Evolutionary conservation across 2,329 filamentous ascomycete species (phyloP).

Genomic region (Chaetomiaceae sp.): DNA sequence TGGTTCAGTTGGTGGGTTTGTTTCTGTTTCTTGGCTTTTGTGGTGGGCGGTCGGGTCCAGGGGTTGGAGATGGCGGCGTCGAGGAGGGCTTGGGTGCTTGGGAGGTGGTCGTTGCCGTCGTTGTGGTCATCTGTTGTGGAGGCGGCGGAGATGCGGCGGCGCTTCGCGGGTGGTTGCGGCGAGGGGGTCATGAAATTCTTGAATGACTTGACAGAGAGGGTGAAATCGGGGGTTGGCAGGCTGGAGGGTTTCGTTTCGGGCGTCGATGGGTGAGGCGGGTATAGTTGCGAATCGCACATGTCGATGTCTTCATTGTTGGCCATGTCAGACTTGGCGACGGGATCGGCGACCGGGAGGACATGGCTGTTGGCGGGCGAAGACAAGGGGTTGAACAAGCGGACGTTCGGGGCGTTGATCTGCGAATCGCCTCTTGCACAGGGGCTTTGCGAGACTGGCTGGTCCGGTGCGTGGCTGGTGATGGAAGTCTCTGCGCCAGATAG

Average conservation of each 20-base stretch:
- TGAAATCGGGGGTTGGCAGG: slow-evolving; percentile 42
- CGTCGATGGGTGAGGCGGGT: slow-evolving; percentile 26
- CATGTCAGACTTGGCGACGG: not conserved
- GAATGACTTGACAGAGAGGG: slow-evolving; percentile 48
- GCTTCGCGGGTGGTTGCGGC: slow-evolving; percentile 33
- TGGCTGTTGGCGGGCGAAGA: slow-evolving; percentile 20
- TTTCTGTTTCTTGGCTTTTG: slow-evolving; percentile 1
- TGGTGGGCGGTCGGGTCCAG: slow-evolving; percentile 26
- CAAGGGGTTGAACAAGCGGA: slow-evolving; percentile 16
- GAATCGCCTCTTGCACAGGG: slow-evolving; percentile 25
- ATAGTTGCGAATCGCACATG: slow-evolving; percentile 9
- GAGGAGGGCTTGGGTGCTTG: slow-evolving; percentile 34
- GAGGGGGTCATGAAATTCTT: slow-evolving; percentile 49
- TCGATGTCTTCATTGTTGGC: slow-evolving; percentile 7
- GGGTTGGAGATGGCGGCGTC: slow-evolving; percentile 34
- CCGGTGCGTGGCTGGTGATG: slow-evolving; percentile 10
- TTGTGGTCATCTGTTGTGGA: slow-evolving; percentile 8
- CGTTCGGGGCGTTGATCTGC: slow-evolving; percentile 15
- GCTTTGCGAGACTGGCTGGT: slow-evolving; percentile 14
- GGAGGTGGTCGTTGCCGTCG: slow-evolving; percentile 23
- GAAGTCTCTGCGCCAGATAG: too few species aligned
- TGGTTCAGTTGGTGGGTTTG: not conserved
- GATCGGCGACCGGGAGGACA: slow-evolving; percentile 6
- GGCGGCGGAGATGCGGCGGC: slow-evolving; percentile 21
- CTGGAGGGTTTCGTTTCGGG: slow-evolving; percentile 27